These are phyloP conservation scores for Komagataella ulmi DNA, from an alignment of 805 yeast species.

Conservation along the genomic window DNA sequence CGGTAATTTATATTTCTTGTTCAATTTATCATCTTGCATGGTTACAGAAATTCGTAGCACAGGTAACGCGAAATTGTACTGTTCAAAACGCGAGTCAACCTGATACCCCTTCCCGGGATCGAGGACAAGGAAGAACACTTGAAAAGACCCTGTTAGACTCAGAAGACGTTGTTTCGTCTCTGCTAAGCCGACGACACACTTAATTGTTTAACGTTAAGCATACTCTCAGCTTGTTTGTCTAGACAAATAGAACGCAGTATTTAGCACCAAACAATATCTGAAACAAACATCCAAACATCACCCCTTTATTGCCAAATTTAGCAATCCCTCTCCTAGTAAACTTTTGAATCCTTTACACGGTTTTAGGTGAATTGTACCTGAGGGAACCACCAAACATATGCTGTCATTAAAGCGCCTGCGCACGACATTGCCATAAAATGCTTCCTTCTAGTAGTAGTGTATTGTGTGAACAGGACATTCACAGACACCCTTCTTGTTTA, in stretches of 20 bases:
- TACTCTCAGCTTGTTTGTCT: background rate
- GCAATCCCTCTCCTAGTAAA: background rate
- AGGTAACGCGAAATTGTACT: background rate
- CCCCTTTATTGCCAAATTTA: background rate
- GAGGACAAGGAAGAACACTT: background rate
- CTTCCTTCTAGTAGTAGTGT: conserved; percentile 10
- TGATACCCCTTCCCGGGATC: background rate
- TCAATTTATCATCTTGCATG: background rate
- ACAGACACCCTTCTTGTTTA: conserved; percentile 69
- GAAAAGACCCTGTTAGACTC: background rate
- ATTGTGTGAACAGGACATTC: conserved; percentile 77
- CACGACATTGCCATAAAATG: background rate
- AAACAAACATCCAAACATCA: background rate
- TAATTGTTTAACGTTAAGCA: background rate
- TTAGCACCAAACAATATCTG: background rate
- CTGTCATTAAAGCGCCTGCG: background rate
- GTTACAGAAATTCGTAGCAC: background rate
- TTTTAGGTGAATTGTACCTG: background rate
- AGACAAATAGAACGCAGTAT: background rate
- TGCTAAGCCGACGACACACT: background rate
- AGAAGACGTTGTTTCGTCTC: background rate
- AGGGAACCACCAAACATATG: background rate
- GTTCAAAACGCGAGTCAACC: background rate
- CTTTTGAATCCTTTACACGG: background rate
- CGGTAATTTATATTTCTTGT: background rate